A percentile compares a stretch with the other conserved stretches of the same genome.
These are phyloP conservation scores for Boletus sensibilis DNA, from an alignment of 768 basidiomycete genomes.

Conservation along the genomic window DNA sequence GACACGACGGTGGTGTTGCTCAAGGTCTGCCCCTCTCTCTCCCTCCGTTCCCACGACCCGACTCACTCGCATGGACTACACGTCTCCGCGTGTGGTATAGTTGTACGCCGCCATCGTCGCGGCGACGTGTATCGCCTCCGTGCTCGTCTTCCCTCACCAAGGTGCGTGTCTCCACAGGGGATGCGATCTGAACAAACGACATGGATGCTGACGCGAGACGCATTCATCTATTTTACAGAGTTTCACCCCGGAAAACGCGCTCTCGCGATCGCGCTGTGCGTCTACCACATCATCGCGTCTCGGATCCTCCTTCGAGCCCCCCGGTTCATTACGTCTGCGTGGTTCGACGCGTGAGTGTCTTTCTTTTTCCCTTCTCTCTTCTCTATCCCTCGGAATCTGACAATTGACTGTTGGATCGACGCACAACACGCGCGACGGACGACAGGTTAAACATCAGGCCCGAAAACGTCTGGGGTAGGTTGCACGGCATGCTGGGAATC, in stretches of 20 bases:
- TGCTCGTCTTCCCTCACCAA: constrained; percentile 71
- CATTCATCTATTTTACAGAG: constrained; percentile 35
- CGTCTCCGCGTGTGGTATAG: constrained; percentile 34
- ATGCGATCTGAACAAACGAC: not conserved
- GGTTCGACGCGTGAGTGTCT: constrained; percentile 56
- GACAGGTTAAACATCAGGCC: constrained; percentile 53
- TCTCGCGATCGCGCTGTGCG: constrained; percentile 68
- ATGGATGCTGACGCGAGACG: not conserved
- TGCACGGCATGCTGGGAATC: constrained; percentile 72
- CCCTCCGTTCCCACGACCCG: not conserved
- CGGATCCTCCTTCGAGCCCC: constrained; percentile 75
- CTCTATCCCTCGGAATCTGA: not conserved
- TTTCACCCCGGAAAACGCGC: constrained; percentile 86
- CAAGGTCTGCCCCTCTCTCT: constrained; percentile 49
- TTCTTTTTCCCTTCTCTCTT: not conserved
- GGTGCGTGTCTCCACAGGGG: constrained; percentile 43
- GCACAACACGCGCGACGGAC: not conserved
- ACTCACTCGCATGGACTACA: not conserved
- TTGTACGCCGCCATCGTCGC: constrained; percentile 65
- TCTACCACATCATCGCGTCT: constrained; percentile 74
- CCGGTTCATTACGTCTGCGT: constrained; percentile 71
- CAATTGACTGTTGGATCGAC: too few relatives aligned
- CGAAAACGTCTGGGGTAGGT: constrained; percentile 67
- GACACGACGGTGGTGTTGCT: constrained; percentile 77
- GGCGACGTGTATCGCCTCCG: constrained; percentile 56